A percentile compares a stretch with the other conserved stretches of the same genome.
These are phyloP conservation scores for Mycena pura DNA, from an alignment of 768 basidiomycete species.

Conservation along the genomic window DNA sequence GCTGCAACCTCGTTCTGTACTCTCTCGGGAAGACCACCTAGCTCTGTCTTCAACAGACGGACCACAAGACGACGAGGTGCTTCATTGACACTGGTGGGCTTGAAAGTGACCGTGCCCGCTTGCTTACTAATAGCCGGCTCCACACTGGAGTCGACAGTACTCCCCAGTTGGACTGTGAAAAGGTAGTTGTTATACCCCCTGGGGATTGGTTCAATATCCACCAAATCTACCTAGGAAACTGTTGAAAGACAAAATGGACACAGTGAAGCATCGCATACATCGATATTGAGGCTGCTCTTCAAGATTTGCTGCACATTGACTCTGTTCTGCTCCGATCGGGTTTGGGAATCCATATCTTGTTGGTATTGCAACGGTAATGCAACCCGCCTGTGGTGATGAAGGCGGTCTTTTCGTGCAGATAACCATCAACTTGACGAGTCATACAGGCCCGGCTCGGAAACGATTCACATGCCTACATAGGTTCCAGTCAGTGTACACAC, in stretches of 20 bases:
- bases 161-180: background rate
- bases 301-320: background rate
- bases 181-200: conserved; percentile 19
- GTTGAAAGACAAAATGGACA: background rate
- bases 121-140: background rate
- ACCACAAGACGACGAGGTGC: conserved; percentile 1
- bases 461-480: too few species aligned
- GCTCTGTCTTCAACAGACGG: conserved; percentile 17
- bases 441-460: too few species aligned
- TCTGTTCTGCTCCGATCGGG: background rate
- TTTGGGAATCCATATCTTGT: too few species aligned
- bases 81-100: background rate
- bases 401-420: too few species aligned
- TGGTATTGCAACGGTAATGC: too few species aligned
- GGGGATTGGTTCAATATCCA: background rate
- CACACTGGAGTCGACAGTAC: background rate
- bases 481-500: too few species aligned
- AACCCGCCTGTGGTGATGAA: too few species aligned
- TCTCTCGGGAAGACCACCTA: conserved; percentile 12
- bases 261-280: background rate
- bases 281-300: background rate
- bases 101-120: conserved; percentile 11
- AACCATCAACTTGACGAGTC: too few species aligned
- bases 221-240: background rate
- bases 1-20: conserved; percentile 21